Conservation (phyloP, 768 basidiomycete genomes). For the Lentinula detonsa region DNA sequence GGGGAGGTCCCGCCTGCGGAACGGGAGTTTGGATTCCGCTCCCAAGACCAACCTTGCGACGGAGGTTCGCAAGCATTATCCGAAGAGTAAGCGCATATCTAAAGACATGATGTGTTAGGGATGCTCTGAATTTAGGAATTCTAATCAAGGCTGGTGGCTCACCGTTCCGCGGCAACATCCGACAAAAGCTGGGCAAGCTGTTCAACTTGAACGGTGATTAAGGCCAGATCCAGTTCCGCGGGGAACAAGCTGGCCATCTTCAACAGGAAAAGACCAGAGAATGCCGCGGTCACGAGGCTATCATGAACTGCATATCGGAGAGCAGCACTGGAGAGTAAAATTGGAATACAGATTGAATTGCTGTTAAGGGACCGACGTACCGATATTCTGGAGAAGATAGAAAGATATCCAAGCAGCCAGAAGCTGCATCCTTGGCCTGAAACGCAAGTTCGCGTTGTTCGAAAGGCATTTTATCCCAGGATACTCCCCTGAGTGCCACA, state of each 20-base stretch:
- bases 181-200: constrained; percentile 87
- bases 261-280: constrained; percentile 85
- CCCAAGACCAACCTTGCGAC: constrained; percentile 75
- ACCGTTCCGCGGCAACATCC: constrained; percentile 92
- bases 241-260: constrained; percentile 96
- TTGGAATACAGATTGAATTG: background rate
- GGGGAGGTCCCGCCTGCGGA: constrained; percentile 47
- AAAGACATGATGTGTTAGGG: background rate
- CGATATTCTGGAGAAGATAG: constrained; percentile 76
- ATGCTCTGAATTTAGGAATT: background rate
- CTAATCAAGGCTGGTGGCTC: background rate
- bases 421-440: constrained; percentile 91
- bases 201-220: constrained; percentile 80
- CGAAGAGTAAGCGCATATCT: constrained; percentile 88
- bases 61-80: constrained; percentile 89
- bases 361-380: constrained; percentile 30
- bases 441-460: constrained; percentile 94
- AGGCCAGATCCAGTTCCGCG: constrained; percentile 68
- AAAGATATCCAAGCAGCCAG: constrained; percentile 80
- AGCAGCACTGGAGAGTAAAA: constrained; percentile 52
- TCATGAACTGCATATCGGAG: constrained; percentile 91
- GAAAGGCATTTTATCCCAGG: constrained; percentile 95
- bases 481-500: constrained; percentile 83
- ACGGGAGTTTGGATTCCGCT: constrained; percentile 41
- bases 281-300: constrained; percentile 85